These are phyloP conservation scores for Stemphylium beticola DNA, from an alignment of 2,329 filamentous ascomycete species.

Conservation along the genomic window DNA sequence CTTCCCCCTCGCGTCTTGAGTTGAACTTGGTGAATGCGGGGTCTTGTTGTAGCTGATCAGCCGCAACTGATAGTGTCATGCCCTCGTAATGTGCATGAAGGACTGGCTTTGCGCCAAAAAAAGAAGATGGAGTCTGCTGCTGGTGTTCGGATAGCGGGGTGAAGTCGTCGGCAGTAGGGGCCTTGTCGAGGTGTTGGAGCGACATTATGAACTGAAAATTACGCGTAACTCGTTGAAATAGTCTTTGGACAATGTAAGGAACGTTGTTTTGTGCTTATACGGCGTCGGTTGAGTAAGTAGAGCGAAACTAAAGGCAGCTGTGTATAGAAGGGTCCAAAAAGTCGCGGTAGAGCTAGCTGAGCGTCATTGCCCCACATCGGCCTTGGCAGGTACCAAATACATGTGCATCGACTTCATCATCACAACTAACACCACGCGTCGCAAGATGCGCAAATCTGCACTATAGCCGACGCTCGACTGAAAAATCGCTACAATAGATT, in stretches of 20 bases:
- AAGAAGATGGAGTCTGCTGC: slow-evolving; percentile 73
- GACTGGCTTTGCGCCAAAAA: slow-evolving; percentile 73
- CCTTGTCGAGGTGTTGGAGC: slow-evolving; percentile 59
- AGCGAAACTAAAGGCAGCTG: too few relatives aligned
- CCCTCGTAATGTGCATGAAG: slow-evolving; percentile 68
- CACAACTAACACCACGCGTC: not conserved
- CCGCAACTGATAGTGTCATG: slow-evolving; percentile 65
- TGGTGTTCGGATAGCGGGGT: slow-evolving; percentile 72
- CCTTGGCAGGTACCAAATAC: slow-evolving; percentile 18
- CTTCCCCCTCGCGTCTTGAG: slow-evolving; percentile 29
- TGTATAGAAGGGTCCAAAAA: slow-evolving; percentile 19
- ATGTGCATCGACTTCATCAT: not conserved
- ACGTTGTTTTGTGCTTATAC: too few relatives aligned
- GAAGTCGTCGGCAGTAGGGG: slow-evolving; percentile 66
- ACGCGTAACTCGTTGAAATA: too few relatives aligned
- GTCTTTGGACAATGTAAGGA: too few relatives aligned
- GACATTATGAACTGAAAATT: slow-evolving; percentile 35
- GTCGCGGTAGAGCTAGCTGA: slow-evolving; percentile 24
- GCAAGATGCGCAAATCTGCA: not conserved
- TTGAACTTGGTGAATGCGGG: slow-evolving; percentile 53
- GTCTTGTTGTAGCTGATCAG: slow-evolving; percentile 61
- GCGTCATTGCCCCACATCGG: slow-evolving; percentile 20
- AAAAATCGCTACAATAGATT: not conserved
- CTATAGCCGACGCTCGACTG: not conserved
- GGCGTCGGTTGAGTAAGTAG: not conserved